phyloP scores from a whole-genome alignment of 2,329 filamentous ascomycete species.

The Colletotrichum sp. region DNA sequence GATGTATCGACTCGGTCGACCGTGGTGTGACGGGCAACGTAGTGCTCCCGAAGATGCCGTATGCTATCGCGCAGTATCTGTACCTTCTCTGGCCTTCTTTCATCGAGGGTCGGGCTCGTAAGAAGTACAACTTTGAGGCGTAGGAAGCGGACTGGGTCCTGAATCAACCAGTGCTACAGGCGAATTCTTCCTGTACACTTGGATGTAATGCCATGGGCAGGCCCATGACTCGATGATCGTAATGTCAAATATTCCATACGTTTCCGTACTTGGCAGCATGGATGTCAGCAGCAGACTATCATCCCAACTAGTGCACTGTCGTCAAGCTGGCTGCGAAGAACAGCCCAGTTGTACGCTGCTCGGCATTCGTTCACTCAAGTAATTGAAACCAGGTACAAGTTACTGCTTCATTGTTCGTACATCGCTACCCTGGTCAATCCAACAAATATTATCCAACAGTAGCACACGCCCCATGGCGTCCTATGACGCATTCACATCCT shows the following conservation, averaged over 20 bases:
- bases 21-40: background rate
- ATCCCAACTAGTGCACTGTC: background rate
- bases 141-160: background rate
- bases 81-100: constrained; percentile 8
- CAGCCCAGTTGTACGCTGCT: background rate
- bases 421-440: background rate
- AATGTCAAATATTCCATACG: background rate
- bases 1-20: background rate
- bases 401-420: background rate
- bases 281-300: background rate
- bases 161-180: background rate
- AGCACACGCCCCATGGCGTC: background rate
- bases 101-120: constrained; percentile 1
- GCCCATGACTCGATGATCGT: background rate
- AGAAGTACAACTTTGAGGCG: constrained; percentile 7
- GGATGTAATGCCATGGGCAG: background rate
- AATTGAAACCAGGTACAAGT: background rate
- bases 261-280: background rate
- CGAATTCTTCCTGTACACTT: background rate
- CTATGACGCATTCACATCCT: background rate
- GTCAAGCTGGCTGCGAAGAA: background rate
- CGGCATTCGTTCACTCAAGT: background rate
- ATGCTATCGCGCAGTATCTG: background rate
- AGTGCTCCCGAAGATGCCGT: background rate
- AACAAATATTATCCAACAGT: background rate